Conservation (phyloP, 345 rosid genomes). For the Hypericum androsaemum region DNA sequence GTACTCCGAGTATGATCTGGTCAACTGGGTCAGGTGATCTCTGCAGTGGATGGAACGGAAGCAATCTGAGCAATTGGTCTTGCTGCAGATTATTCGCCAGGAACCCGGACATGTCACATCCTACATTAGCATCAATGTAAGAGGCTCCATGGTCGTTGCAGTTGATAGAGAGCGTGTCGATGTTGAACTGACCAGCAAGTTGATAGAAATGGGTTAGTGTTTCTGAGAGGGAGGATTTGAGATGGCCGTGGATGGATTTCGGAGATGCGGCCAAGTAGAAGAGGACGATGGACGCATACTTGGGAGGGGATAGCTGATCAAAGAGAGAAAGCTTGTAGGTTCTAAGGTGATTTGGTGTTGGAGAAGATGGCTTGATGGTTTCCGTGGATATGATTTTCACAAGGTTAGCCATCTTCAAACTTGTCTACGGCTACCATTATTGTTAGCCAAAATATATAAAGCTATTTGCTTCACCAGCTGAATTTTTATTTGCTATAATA, state of each 20-base stretch:
- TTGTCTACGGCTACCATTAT: too few relatives aligned
- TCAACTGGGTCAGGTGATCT: too few relatives aligned
- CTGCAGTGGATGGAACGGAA: too few relatives aligned
- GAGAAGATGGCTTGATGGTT: constrained; percentile 18
- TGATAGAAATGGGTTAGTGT: constrained; percentile 13
- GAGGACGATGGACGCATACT: constrained; percentile 8
- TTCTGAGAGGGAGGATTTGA: constrained; percentile 10
- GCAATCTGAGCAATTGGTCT: too few relatives aligned
- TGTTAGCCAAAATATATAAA: too few relatives aligned
- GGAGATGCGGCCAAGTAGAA: not conserved
- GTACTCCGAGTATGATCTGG: too few relatives aligned
- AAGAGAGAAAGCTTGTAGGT: constrained; percentile 6
- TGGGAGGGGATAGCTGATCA: constrained; percentile 12
- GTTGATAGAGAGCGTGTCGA: not conserved
- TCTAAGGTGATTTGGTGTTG: constrained; percentile 6
- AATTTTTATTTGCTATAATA: too few relatives aligned
- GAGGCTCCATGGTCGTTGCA: too few relatives aligned
- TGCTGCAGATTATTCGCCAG: too few relatives aligned
- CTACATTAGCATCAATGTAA: too few relatives aligned
- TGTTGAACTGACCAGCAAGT: constrained; percentile 12
- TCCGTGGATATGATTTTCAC: constrained; percentile 8
- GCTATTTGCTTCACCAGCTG: too few relatives aligned
- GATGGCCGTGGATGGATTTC: not conserved
- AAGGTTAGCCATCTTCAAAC: not conserved
- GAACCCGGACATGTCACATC: too few relatives aligned